A percentile compares a stretch with the other conserved stretches of the same genome.
Evolutionary conservation across 768 basidiomycete genomes (phyloP).

Genomic region (Cystoderma amianthinum): DNA sequence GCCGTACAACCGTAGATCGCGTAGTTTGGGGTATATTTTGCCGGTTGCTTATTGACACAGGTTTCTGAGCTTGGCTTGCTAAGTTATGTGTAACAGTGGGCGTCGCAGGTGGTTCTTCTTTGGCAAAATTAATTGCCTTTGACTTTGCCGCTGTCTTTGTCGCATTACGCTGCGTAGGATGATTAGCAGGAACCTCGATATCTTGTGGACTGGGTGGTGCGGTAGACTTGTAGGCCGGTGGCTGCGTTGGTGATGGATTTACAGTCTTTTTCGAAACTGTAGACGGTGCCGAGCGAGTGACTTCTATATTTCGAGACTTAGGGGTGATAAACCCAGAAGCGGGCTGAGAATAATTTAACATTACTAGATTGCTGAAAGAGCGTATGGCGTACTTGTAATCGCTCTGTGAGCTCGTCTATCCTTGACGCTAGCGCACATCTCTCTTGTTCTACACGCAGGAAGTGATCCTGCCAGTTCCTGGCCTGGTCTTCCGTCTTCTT

Average conservation of each 20-base stretch:
- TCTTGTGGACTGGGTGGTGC: conserved; percentile 17
- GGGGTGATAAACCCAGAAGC: conserved; percentile 21
- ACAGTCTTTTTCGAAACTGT: conserved; percentile 19
- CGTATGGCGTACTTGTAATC: conserved; percentile 29
- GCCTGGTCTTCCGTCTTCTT: conserved; percentile 73
- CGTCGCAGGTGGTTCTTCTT: not conserved
- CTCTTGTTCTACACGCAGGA: conserved; percentile 66
- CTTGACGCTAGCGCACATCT: conserved; percentile 49
- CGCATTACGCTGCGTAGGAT: not conserved
- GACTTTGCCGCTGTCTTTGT: not conserved
- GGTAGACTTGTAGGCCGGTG: conserved; percentile 19
- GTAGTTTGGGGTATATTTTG: not conserved
- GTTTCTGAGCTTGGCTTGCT: not conserved
- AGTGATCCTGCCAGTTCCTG: conserved; percentile 76
- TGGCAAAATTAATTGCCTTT: not conserved
- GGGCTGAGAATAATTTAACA: not conserved
- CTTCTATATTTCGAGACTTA: conserved; percentile 17
- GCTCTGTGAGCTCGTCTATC: conserved; percentile 52
- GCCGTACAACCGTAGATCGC: conserved; percentile 41
- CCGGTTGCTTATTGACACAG: not conserved
- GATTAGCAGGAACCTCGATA: conserved; percentile 13
- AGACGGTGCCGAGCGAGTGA: conserved; percentile 19
- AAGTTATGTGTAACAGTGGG: not conserved
- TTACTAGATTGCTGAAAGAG: conserved; percentile 5
- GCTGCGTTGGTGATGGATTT: conserved; percentile 20